These are phyloP conservation scores for Epicoccum sorghinum DNA, from an alignment of 2,329 filamentous ascomycete species.

Conservation along the genomic window DNA sequence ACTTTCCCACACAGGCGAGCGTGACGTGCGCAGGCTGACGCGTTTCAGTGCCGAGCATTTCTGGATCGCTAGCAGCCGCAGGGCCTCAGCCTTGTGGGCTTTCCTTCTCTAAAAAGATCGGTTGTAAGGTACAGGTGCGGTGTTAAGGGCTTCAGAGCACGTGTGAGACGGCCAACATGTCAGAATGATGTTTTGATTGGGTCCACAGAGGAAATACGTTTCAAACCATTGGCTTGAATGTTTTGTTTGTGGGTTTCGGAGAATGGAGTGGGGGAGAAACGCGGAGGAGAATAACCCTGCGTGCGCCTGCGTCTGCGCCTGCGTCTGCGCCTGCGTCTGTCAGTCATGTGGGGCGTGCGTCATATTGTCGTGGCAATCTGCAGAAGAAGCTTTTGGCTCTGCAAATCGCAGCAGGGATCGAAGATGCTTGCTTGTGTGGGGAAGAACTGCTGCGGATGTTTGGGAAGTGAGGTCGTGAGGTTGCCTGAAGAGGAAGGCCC, in stretches of 20 bases:
- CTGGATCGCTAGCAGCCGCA: neutral
- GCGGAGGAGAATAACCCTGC: slow-evolving; percentile 10
- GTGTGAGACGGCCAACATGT: slow-evolving; percentile 1
- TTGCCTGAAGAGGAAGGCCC: neutral
- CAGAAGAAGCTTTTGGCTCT: slow-evolving; percentile 3
- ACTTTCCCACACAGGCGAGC: neutral
- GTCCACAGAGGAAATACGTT: neutral
- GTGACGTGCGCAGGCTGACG: slow-evolving; percentile 17
- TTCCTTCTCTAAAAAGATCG: neutral
- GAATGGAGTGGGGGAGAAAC: slow-evolving; percentile 25
- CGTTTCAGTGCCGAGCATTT: slow-evolving; percentile 3
- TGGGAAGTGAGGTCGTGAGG: neutral
- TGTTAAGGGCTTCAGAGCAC: neutral
- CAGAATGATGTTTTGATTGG: neutral
- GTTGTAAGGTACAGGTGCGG: neutral
- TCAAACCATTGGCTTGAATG: neutral
- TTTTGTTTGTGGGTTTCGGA: slow-evolving; percentile 14
- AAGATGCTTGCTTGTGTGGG: neutral
- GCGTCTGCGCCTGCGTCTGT: neutral
- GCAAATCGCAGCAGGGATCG: slow-evolving; percentile 1
- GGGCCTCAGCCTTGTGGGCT: slow-evolving; percentile 10
- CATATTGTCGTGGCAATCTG: slow-evolving; percentile 2
- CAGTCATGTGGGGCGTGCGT: slow-evolving; percentile 8
- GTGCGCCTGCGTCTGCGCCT: neutral
- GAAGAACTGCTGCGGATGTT: neutral